A percentile compares a stretch with the other conserved stretches of the same genome.
phyloP scores from a whole-genome alignment of 2,329 filamentous ascomycete genomes.

The Exserohilum turcica region DNA sequence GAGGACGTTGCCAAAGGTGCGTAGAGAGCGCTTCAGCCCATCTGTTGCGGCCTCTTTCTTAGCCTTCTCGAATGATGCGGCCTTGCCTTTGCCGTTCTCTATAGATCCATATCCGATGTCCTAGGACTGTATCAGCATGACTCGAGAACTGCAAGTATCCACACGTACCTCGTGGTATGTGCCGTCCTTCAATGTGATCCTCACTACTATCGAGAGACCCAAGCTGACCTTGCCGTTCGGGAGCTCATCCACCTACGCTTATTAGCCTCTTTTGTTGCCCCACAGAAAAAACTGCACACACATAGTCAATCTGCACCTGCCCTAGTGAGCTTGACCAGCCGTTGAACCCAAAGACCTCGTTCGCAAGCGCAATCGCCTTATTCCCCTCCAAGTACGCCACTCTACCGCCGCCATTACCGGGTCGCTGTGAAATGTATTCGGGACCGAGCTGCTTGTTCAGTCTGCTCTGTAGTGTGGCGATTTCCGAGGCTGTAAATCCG shows the following conservation, averaged over 20 bases:
- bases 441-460: conserved; percentile 93
- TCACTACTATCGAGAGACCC: conserved; percentile 86
- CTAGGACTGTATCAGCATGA: conserved; percentile 43
- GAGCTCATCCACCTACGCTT: conserved; percentile 73
- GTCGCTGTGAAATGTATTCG: conserved; percentile 88
- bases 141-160: background rate
- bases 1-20: conserved; percentile 93
- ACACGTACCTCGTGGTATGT: conserved; percentile 80
- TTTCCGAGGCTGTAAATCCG: conserved; percentile 86
- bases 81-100: conserved; percentile 94
- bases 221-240: conserved; percentile 79
- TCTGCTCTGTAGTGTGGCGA: conserved; percentile 82
- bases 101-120: conserved; percentile 97
- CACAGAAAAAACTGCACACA: conserved; percentile 39
- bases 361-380: conserved; percentile 93
- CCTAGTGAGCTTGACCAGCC: conserved; percentile 97
- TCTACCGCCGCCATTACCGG: conserved; percentile 80
- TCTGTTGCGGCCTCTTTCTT: conserved; percentile 99
- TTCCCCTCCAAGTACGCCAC: conserved; percentile 96
- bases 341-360: conserved; percentile 96
- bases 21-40: conserved; percentile 83
- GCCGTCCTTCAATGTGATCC: conserved; percentile 87
- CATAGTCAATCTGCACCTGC: conserved; percentile 93
- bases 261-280: conserved; percentile 19
- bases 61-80: conserved; percentile 94